A percentile compares a stretch with the other conserved stretches of the same genome.
phyloP scores from a whole-genome alignment of 176 grass and related monocot species.

The Carex littledalei region DNA sequence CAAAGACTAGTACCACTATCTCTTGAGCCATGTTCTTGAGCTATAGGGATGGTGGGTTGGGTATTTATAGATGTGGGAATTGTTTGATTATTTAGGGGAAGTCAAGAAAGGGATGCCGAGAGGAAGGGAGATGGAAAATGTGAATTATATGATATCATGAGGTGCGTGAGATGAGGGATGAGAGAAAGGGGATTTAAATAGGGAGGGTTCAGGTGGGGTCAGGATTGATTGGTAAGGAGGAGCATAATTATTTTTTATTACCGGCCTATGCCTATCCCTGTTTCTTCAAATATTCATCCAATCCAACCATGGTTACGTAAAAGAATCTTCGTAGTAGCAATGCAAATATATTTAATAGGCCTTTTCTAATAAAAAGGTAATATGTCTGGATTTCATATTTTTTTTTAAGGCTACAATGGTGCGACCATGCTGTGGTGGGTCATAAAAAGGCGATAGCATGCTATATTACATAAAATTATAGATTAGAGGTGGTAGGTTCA shows the following conservation, averaged over 20 bases:
- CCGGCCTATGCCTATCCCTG: neutral
- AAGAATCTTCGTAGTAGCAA: neutral
- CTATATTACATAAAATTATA: too few species aligned
- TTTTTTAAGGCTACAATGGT: neutral
- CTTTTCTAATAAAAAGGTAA: neutral
- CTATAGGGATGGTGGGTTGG: neutral
- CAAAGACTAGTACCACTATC: slow-evolving; percentile 36
- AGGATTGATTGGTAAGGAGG: slow-evolving; percentile 9
- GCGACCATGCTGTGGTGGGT: neutral
- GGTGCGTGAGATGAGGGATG: neutral
- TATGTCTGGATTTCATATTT: neutral
- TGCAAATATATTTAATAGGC: neutral
- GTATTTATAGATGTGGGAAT: neutral
- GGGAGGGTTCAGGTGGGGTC: neutral
- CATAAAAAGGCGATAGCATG: too few species aligned
- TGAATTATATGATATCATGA: neutral
- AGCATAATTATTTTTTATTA: neutral
- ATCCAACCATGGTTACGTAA: neutral
- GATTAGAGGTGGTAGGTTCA: too few species aligned
- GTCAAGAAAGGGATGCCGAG: neutral
- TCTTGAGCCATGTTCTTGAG: slow-evolving; percentile 35
- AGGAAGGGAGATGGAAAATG: neutral
- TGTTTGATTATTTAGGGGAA: neutral
- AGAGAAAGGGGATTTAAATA: slow-evolving; percentile 40
- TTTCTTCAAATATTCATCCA: neutral